Evolutionary conservation across 2,329 filamentous ascomycete genomes (phyloP), one percentile per base, ranked within the genome.

Genomic region (Fusarium sp.): DNA sequence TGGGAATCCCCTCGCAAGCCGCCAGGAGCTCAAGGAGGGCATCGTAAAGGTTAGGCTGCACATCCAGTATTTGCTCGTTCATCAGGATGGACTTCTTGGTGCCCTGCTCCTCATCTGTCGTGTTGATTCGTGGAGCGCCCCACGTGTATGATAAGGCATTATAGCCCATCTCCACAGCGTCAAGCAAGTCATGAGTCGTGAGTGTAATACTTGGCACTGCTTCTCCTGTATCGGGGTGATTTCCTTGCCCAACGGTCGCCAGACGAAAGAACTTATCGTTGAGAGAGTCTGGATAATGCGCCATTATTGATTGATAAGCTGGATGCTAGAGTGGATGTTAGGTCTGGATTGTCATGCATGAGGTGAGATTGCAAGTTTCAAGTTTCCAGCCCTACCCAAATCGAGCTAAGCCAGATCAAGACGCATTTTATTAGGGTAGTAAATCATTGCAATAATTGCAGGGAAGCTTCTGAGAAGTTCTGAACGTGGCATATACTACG

Each of bases 141-240:
- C 59, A 62, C 1, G 59, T 62, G 20, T 62, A 62, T 3, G 59
- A 62, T 2, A 62, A 8, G 0, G 57, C 49, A 27, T 56, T 62
- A 7, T 62, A 62, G 1, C 27, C 14, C 4, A 47, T 30, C 1
- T 19, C n/a, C 7, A 15, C 4, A 4, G 35, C 49, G 3, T 11
- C 13, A 13, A 23, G 45, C 1, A 62, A 13, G 5, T 0, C 1
- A 3, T 62, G 23, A 1, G 44, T 62, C 1, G 17, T 4, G 2
- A 62, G 48, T 0, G 13, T 44, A 1, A 62, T 20, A 23, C 25
- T 56, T 1, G 6, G 57, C 2, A 62, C 3, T 6, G 9, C 3
- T 0, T 15, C 2, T 0, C 19, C 7, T 2, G 30, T 33, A 4
- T 39, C 13, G 1, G 43, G 37, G 7, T 13, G 13, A 1, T 1